These are phyloP conservation scores for Penicillium sp. DNA, from an alignment of 2,329 filamentous ascomycete genomes.

Conservation along the genomic window DNA sequence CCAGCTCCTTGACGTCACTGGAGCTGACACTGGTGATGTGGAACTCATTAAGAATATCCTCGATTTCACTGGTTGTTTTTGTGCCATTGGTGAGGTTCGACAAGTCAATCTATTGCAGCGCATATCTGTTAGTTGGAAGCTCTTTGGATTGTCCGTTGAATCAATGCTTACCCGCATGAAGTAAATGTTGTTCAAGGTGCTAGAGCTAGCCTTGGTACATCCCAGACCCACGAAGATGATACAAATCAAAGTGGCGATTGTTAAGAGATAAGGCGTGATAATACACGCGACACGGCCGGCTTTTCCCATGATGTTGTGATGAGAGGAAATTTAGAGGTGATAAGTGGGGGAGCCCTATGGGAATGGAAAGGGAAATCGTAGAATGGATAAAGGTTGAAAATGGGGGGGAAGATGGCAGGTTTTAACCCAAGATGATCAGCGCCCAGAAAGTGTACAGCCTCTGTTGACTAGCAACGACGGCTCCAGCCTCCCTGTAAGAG, in stretches of 20 bases:
- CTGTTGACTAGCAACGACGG: conserved; percentile 3
- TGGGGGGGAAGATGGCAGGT: conserved; percentile 1
- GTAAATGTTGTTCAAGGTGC: conserved; percentile 53
- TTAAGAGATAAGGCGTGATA: conserved; percentile 79
- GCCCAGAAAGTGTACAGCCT: conserved; percentile 15
- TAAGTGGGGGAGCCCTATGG: neutral
- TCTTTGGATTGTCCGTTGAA: neutral
- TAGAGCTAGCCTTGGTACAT: conserved; percentile 53
- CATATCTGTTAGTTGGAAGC: neutral
- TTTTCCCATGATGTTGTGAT: conserved; percentile 59
- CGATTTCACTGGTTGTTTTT: conserved; percentile 30
- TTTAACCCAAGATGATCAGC: conserved; percentile 18
- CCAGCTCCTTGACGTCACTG: conserved; percentile 38
- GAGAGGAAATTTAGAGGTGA: neutral
- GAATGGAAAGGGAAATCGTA: conserved; percentile 1
- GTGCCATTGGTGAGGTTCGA: conserved; percentile 58
- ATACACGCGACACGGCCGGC: conserved; percentile 83
- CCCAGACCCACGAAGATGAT: conserved; percentile 60
- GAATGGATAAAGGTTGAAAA: neutral
- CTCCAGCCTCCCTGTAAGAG: conserved; percentile 24
- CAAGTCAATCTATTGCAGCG: conserved; percentile 54
- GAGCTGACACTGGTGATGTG: conserved; percentile 36
- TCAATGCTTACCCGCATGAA: conserved; percentile 51
- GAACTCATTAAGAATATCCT: conserved; percentile 34
- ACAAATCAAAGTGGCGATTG: conserved; percentile 73